phyloP scores from a whole-genome alignment of 257 asterid species.

The Fraxinus americana region DNA sequence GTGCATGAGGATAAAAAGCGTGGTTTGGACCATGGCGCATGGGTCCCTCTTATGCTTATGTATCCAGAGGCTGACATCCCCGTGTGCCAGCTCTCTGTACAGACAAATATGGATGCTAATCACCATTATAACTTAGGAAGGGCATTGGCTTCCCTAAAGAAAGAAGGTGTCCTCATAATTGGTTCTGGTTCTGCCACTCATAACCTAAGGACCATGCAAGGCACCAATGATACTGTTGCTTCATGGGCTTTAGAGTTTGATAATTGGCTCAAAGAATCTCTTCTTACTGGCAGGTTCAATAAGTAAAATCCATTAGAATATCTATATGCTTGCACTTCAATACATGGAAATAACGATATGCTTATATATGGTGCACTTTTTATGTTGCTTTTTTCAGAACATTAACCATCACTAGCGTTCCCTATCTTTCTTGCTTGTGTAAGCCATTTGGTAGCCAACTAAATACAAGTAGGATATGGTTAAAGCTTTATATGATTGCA shows the following conservation, averaged over 20 bases:
- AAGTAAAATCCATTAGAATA: not conserved
- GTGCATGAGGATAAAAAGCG: constrained; percentile 63
- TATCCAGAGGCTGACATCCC: constrained; percentile 84
- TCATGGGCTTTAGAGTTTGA: constrained; percentile 74
- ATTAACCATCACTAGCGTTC: not conserved
- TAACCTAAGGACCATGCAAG: constrained; percentile 50
- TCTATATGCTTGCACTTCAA: not conserved
- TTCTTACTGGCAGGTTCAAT: constrained; percentile 56
- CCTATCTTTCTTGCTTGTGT: constrained; percentile 6
- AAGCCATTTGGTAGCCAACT: not conserved
- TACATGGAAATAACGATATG: not conserved
- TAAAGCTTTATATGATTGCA: not conserved
- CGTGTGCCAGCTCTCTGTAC: constrained; percentile 81
- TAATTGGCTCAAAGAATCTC: constrained; percentile 66
- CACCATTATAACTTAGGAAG: constrained; percentile 70
- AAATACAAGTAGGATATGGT: not conserved
- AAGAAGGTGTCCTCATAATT: constrained; percentile 71
- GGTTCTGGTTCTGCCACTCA: constrained; percentile 88
- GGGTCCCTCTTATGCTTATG: constrained; percentile 93
- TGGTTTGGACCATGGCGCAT: constrained; percentile 87
- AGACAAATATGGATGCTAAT: constrained; percentile 60
- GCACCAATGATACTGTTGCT: constrained; percentile 36
- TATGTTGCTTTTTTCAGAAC: not conserved
- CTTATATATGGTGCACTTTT: not conserved
- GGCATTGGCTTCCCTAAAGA: constrained; percentile 69